phyloP scores from a whole-genome alignment of 345 rosid genomes.

The Hibiscus syriacus region DNA sequence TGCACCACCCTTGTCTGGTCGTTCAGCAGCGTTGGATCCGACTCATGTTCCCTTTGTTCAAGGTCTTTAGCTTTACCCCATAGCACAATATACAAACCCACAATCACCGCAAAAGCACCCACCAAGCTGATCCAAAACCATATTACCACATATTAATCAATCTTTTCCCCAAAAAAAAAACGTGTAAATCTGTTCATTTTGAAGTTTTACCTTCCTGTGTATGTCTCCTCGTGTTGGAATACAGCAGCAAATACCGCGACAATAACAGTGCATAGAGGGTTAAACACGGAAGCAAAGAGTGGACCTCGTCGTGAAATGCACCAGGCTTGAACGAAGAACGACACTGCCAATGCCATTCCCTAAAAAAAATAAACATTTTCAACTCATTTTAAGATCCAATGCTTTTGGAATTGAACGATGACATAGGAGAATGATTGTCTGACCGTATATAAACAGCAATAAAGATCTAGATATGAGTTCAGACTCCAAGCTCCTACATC shows the following conservation, averaged over 20 bases:
- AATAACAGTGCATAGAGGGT: no score
- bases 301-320: slow-evolving; percentile 45
- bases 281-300: no score
- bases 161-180: no score
- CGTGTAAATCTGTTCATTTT: no score
- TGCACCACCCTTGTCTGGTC: slow-evolving; percentile 18
- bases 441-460: slow-evolving; percentile 36
- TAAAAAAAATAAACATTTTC: slow-evolving; percentile 2
- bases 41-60: slow-evolving; percentile 8
- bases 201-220: slow-evolving; percentile 50
- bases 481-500: slow-evolving; percentile 24
- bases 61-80: no score
- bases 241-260: slow-evolving; percentile 42
- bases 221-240: slow-evolving; percentile 44
- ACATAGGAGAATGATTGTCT: background rate
- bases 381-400: background rate
- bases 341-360: slow-evolving; percentile 43
- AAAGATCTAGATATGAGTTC: slow-evolving; percentile 31
- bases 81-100: no score
- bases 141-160: background rate
- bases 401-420: background rate
- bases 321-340: slow-evolving; percentile 65
- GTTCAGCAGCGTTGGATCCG: slow-evolving; percentile 18
- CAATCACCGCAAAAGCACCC: slow-evolving; percentile 42
- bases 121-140: slow-evolving; percentile 32